Conservation (phyloP, 805 yeast genomes). For the Saccharomyces jurei region DNA sequence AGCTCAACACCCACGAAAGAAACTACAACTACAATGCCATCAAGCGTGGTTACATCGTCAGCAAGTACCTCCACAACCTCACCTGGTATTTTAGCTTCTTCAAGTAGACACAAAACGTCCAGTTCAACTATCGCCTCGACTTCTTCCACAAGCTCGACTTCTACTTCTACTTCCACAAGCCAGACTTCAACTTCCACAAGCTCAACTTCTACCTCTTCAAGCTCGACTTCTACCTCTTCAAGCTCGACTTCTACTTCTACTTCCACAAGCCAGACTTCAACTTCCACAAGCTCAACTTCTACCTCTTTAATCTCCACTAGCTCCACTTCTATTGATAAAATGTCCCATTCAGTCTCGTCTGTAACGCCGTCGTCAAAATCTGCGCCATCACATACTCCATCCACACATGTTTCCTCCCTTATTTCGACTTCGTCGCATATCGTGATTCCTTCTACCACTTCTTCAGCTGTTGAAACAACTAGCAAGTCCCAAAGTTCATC, state of each 20-base stretch:
- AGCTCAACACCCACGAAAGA: background rate
- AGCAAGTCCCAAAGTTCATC: background rate
- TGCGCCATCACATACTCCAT: background rate
- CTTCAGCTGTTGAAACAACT: background rate
- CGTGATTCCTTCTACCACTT: background rate
- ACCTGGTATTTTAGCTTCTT: background rate
- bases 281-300: background rate
- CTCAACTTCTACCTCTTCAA: background rate
- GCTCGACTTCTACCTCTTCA: background rate
- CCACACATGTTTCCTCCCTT: background rate
- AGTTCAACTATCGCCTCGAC: background rate
- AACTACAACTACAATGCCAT: background rate
- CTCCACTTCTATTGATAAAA: background rate
- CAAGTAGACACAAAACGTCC: background rate
- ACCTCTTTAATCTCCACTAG: background rate
- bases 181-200: background rate
- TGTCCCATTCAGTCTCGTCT: background rate
- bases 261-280: background rate
- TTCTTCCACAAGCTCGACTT: background rate
- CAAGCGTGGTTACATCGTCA: background rate
- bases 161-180: background rate
- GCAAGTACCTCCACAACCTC: background rate
- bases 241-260: background rate
- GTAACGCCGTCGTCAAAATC: background rate
- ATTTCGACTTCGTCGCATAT: background rate